A percentile compares a stretch with the other conserved stretches of the same genome.
These are phyloP conservation scores for Kodamaea ohmeri DNA, from an alignment of 1,139 yeast genomes.

Conservation along the genomic window DNA sequence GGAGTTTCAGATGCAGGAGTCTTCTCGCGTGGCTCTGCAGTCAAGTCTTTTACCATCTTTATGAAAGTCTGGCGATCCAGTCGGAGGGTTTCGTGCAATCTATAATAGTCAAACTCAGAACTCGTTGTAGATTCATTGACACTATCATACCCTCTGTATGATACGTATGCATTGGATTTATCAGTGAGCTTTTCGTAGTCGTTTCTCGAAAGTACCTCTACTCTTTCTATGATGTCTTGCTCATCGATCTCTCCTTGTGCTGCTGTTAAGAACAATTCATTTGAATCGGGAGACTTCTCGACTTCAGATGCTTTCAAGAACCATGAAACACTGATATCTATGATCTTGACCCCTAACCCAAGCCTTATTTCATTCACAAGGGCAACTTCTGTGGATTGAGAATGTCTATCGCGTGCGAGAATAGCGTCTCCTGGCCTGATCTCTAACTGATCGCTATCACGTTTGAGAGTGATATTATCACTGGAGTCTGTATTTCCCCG, in stretches of 20 bases:
- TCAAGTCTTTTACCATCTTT: not conserved
- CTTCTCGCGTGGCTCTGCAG: not conserved
- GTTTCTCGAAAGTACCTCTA: constrained; percentile 30
- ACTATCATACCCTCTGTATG: constrained; percentile 1
- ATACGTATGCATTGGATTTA: constrained; percentile 7
- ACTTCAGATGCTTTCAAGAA: constrained; percentile 29
- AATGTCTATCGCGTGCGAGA: constrained; percentile 21
- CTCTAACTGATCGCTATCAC: constrained; percentile 36
- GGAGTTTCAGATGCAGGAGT: not conserved
- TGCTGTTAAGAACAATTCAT: constrained; percentile 45
- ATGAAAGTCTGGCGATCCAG: not conserved
- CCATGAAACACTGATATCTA: constrained; percentile 40
- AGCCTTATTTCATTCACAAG: constrained; percentile 40
- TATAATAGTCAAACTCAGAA: not conserved
- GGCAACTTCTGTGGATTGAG: constrained; percentile 25
- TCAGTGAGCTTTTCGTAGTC: constrained; percentile 19
- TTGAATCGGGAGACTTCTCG: constrained; percentile 12
- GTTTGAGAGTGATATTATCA: constrained; percentile 19
- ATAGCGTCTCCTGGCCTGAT: constrained; percentile 43
- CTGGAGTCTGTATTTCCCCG: constrained; percentile 15
- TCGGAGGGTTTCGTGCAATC: not conserved
- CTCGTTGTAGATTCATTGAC: not conserved
- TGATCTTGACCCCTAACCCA: constrained; percentile 33
- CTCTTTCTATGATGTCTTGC: constrained; percentile 29
- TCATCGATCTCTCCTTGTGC: constrained; percentile 32